phyloP scores from a whole-genome alignment of 2,329 filamentous ascomycete species.

The Alternaria arborescens region DNA sequence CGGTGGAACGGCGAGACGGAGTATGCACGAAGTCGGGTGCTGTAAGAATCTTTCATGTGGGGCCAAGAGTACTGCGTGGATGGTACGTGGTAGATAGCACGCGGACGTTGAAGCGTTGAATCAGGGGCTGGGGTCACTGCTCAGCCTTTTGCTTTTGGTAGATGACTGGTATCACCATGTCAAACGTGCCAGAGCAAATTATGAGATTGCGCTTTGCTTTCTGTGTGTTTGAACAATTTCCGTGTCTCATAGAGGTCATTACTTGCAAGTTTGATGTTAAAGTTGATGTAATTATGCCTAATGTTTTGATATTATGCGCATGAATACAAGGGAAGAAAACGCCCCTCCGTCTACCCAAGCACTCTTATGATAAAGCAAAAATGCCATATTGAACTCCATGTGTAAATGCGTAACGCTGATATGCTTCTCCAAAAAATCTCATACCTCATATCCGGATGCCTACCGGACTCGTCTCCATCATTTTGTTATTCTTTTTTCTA shows the following conservation, averaged over 20 bases:
- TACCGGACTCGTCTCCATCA: background rate
- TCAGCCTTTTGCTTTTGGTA: background rate
- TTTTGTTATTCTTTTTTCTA: conserved; percentile 7
- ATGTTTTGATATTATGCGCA: background rate
- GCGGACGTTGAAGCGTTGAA: background rate
- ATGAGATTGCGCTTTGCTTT: background rate
- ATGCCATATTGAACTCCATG: background rate
- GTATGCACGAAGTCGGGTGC: background rate
- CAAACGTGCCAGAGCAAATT: background rate
- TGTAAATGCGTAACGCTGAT: background rate
- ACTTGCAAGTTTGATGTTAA: background rate
- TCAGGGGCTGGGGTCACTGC: background rate
- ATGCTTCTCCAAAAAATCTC: background rate
- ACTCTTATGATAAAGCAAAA: background rate
- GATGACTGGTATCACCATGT: background rate
- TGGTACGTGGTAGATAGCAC: background rate
- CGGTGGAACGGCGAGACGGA: background rate
- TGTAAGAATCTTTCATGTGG: background rate
- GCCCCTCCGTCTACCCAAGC: background rate
- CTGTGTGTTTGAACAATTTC: background rate
- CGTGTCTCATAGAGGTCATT: background rate
- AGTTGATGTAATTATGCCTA: background rate
- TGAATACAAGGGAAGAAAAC: background rate
- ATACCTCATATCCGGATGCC: background rate
- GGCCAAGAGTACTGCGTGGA: background rate